Conservation (phyloP, 306 rosid species). For the Astragalus membranaceus region DNA sequence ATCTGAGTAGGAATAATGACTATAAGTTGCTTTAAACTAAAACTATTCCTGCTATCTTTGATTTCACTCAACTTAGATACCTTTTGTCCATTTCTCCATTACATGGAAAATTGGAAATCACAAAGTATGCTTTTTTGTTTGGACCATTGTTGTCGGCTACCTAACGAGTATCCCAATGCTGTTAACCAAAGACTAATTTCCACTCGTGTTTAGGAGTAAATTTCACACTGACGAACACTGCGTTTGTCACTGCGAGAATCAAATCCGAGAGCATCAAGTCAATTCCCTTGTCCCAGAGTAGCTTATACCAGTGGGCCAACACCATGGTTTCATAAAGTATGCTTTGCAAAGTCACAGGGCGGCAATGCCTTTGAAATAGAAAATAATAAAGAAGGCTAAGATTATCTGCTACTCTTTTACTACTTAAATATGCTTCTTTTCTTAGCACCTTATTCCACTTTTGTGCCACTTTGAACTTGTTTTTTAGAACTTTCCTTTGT, state of each 20-base stretch:
- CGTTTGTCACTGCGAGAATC: too few species aligned
- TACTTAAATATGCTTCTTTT: slow-evolving; percentile 26
- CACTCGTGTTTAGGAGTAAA: too few species aligned
- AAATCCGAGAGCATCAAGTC: too few species aligned
- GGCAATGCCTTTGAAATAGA: not conserved
- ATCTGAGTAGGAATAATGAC: slow-evolving; percentile 22
- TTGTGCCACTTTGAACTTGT: slow-evolving; percentile 17
- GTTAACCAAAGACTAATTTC: too few species aligned
- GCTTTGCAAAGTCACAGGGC: slow-evolving; percentile 22
- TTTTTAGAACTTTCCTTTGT: not conserved
- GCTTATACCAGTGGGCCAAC: too few species aligned
- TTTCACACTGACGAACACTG: too few species aligned
- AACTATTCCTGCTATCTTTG: slow-evolving; percentile 29
- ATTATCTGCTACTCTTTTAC: slow-evolving; percentile 22
- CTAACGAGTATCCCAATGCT: too few species aligned
- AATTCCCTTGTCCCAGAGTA: too few species aligned
- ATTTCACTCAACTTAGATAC: slow-evolving; percentile 29
- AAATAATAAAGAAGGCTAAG: slow-evolving; percentile 23
- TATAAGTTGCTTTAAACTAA: slow-evolving; percentile 20
- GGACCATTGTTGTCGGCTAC: too few species aligned
- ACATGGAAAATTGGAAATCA: slow-evolving; percentile 20
- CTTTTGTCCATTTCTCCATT: slow-evolving; percentile 15
- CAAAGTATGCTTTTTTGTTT: slow-evolving; percentile 3
- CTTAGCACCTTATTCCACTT: slow-evolving; percentile 34
- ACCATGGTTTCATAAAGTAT: slow-evolving; percentile 18